Percentiles rank a stretch among this genome's conserved stretches.
These are phyloP conservation scores for Cladophialophora carrionii DNA, from an alignment of 2,329 filamentous ascomycete species.

Conservation along the genomic window DNA sequence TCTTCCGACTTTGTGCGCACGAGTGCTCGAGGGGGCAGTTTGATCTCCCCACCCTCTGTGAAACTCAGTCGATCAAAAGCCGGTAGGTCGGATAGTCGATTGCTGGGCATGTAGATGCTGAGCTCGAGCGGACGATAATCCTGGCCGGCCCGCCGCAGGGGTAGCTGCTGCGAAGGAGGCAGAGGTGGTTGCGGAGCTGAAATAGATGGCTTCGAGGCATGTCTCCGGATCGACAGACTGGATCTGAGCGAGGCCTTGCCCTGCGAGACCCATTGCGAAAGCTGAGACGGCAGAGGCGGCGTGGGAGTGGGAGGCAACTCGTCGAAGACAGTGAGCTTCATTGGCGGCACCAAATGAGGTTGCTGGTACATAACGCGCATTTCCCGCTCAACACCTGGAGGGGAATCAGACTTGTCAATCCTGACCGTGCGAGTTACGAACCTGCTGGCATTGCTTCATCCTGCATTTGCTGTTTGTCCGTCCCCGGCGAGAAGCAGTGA, in stretches of 20 bases:
- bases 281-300: slow-evolving; percentile 42
- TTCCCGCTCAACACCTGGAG: slow-evolving; percentile 47
- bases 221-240: slow-evolving; percentile 47
- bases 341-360: slow-evolving; percentile 52
- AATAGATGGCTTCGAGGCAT: slow-evolving; percentile 45
- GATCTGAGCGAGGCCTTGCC: slow-evolving; percentile 48
- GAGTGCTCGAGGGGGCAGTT: slow-evolving; percentile 44
- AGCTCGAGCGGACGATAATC: slow-evolving; percentile 51
- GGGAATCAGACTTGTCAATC: slow-evolving; percentile 1
- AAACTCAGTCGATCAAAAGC: slow-evolving; percentile 48
- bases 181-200: slow-evolving; percentile 43
- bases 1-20: slow-evolving; percentile 37
- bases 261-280: slow-evolving; percentile 46
- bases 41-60: slow-evolving; percentile 40
- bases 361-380: slow-evolving; percentile 51
- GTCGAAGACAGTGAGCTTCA: slow-evolving; percentile 51
- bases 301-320: slow-evolving; percentile 45
- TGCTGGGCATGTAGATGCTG: slow-evolving; percentile 51
- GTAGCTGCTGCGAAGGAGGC: slow-evolving; percentile 24
- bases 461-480: slow-evolving; percentile 5
- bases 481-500: slow-evolving; percentile 30
- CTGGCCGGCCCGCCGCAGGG: slow-evolving; percentile 31
- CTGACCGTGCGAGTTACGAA: slow-evolving; percentile 14
- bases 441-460: slow-evolving; percentile 7
- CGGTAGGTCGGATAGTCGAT: slow-evolving; percentile 51